These are phyloP conservation scores for Ophiostoma quercus DNA, from an alignment of 2,329 filamentous ascomycete genomes.

Conservation along the genomic window DNA sequence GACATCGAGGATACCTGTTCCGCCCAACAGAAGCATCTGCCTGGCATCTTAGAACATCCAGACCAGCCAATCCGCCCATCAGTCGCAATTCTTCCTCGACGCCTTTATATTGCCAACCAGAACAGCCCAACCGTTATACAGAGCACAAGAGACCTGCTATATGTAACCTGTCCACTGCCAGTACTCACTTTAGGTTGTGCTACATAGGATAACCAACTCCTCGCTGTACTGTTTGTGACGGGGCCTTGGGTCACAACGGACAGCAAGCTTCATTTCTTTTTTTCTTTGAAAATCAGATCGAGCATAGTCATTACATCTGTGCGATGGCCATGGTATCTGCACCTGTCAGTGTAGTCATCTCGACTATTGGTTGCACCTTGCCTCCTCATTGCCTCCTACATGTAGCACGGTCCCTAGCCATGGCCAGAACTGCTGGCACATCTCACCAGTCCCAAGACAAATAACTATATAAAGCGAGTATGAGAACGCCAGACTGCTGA, in stretches of 20 bases:
- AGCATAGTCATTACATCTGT: neutral
- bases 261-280: too few relatives aligned
- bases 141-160: neutral
- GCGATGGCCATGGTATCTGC: neutral
- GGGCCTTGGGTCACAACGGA: neutral
- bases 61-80: too few relatives aligned
- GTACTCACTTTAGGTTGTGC: neutral
- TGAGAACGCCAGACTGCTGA: neutral
- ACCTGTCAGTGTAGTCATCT: neutral
- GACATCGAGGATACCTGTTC: too few relatives aligned
- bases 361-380: neutral
- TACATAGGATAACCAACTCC: too few relatives aligned
- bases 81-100: neutral
- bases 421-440: neutral
- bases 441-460: neutral
- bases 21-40: neutral
- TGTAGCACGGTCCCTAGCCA: neutral
- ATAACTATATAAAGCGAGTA: neutral
- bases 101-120: neutral
- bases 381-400: neutral
- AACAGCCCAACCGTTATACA: neutral
- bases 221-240: neutral
- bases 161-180: neutral
- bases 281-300: neutral
- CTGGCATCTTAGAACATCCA: neutral